Evolutionary conservation across 495 filamentous ascomycete genomes (phyloP), one percentile per base, ranked within the genome.

Genomic region (Hyaloscypha variabilis): DNA sequence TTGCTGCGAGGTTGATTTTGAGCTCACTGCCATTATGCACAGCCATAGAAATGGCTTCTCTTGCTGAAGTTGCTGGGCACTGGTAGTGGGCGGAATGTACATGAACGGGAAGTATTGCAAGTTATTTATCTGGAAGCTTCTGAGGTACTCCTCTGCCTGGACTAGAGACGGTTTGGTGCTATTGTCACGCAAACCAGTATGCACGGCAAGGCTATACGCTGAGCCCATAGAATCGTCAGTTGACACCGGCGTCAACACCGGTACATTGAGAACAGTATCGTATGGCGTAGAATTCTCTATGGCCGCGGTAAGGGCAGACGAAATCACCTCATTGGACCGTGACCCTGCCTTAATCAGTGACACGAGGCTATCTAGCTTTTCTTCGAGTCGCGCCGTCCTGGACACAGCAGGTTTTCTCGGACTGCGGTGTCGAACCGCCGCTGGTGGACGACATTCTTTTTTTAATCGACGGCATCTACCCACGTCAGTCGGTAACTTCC

Each of bases 41-140:
- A 83, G 75, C 79, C 84, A 85, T 28, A 87, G 62, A 49, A 87
- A 83, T 0, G 85, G 85, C 21, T 79, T 75, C 34, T 76, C 63
- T 36, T 76, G 70, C 29, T 74, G 79, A 11, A 88, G 77, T 62
- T 78, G 72, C 4, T 77, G 71, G 5, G 82, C 78, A 0, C 80
- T 85, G 28, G 79, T 72, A 63, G 75, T 66, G 3, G 74, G 67
- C 0, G 79, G 78, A 5, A 88, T 74, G 46, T 76, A 36, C 31
- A 83, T 63, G 60, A 83, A 83, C 2, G 82, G 79, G 21, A 85
- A 73, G 52, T 75, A 70, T 23, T 68, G 72, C 6, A 82, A 67
- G 66, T 80, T 78, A n/a, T 77, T 59, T 24, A 71, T 72, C 11
- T 78, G 79, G 66, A 83, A 85, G 5, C 68, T 63, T 17, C 69